Conservation (phyloP, 2,329 filamentous ascomycete genomes). For the Colletotrichum sp. region DNA sequence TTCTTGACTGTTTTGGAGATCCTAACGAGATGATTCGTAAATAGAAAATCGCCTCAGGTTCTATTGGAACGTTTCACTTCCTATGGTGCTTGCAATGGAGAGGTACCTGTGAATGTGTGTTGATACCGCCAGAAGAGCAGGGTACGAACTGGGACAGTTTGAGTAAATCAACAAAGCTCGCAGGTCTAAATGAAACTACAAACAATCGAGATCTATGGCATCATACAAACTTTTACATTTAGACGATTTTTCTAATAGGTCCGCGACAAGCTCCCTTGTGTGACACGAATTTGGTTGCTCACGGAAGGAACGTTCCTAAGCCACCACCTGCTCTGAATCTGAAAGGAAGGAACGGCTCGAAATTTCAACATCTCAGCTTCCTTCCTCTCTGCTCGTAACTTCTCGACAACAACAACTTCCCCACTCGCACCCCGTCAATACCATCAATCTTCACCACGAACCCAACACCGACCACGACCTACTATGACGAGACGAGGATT, state of each 20-base stretch:
- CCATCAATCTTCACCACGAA: neutral
- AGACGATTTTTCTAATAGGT: too few species aligned
- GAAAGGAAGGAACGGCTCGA: neutral
- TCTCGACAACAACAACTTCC: neutral
- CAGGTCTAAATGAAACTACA: neutral
- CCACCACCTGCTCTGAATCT: neutral
- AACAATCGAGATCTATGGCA: neutral
- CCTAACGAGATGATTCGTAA: neutral
- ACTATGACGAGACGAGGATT: neutral
- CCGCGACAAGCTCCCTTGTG: fast-evolving
- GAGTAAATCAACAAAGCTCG: fast-evolving
- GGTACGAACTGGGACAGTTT: neutral
- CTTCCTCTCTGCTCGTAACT: neutral
- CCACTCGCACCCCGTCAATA: too few species aligned
- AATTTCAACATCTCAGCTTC: neutral
- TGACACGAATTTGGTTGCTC: fast-evolving
- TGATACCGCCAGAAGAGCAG: neutral
- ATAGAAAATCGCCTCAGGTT: neutral
- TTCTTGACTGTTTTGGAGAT: too few species aligned
- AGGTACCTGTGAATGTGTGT: neutral
- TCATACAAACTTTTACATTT: neutral
- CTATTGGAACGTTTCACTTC: neutral
- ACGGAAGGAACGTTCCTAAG: neutral
- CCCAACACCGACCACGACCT: neutral
- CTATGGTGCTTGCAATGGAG: neutral